These are phyloP conservation scores for Cyphellophora europaea DNA, from an alignment of 2,329 filamentous ascomycete species.

Conservation along the genomic window DNA sequence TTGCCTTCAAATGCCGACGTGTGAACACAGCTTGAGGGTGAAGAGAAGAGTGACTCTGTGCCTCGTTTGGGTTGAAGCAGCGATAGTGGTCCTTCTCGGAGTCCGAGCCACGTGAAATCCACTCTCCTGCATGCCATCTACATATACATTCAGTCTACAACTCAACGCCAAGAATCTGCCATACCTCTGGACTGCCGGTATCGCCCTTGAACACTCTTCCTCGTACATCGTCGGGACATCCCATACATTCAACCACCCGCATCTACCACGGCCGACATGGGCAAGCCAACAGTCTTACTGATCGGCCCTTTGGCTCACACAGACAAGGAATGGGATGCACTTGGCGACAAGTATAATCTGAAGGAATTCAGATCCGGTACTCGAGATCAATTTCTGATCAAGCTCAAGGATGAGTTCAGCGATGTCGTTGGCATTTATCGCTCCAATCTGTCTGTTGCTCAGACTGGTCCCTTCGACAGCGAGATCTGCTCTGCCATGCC, in stretches of 20 bases:
- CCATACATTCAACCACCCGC: not conserved
- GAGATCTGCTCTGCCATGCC: constrained; percentile 39
- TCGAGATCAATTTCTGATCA: constrained; percentile 46
- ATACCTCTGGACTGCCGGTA: no score
- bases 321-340: constrained; percentile 32
- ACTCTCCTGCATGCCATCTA: no score
- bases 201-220: no score
- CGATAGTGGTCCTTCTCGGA: no score
- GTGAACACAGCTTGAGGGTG: no score
- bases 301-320: constrained; percentile 35
- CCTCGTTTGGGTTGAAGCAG: no score
- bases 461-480: constrained; percentile 38
- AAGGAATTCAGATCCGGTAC: constrained; percentile 46
- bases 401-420: constrained; percentile 46
- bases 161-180: no score
- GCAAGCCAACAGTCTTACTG: constrained; percentile 29
- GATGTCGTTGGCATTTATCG: constrained; percentile 49
- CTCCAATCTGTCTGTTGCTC: constrained; percentile 46
- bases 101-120: no score
- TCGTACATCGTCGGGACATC: no score
- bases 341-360: constrained; percentile 29
- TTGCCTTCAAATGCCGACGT: no score
- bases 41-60: no score
- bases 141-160: no score
- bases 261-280: constrained; percentile 15